These are phyloP conservation scores for Pythium dissotocum DNA, from an alignment of 352 stramenopile genomes.

Conservation along the genomic window DNA sequence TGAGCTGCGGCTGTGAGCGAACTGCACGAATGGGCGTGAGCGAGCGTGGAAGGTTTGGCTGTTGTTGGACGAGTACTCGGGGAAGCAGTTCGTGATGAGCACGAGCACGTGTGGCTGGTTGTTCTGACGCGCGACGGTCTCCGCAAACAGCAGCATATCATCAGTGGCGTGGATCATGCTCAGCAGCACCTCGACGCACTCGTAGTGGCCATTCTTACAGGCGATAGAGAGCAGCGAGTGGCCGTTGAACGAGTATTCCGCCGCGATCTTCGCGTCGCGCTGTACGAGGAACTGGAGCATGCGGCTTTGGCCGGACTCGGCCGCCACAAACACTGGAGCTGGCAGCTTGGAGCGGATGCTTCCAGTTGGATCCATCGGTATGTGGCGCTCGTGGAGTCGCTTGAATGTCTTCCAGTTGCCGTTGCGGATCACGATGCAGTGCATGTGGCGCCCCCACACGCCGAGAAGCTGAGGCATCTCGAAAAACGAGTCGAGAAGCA, in stretches of 20 bases:
- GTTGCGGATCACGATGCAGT: slow-evolving; percentile 62
- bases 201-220: slow-evolving; percentile 66
- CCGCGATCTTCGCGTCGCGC: slow-evolving; percentile 30
- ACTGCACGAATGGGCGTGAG: slow-evolving; percentile 5
- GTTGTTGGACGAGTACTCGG: slow-evolving; percentile 35
- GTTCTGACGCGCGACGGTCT: slow-evolving; percentile 50
- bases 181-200: slow-evolving; percentile 63
- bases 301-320: slow-evolving; percentile 49
- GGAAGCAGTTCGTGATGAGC: slow-evolving; percentile 68
- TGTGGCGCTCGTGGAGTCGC: slow-evolving; percentile 43
- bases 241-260: slow-evolving; percentile 57
- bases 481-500: slow-evolving; percentile 69
- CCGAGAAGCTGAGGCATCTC: slow-evolving; percentile 40
- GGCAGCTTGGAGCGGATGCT: slow-evolving; percentile 43
- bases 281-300: slow-evolving; percentile 58
- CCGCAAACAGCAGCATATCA: slow-evolving; percentile 45
- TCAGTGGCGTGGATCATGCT: slow-evolving; percentile 28
- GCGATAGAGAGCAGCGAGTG: slow-evolving; percentile 67
- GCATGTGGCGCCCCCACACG: slow-evolving; percentile 64
- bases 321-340: slow-evolving; percentile 56
- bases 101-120: slow-evolving; percentile 70
- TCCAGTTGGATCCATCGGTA: slow-evolving; percentile 29
- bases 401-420: slow-evolving; percentile 68
- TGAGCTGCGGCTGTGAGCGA: slow-evolving; percentile 8
- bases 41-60: neutral